Base-by-base conservation (phyloP, 345 rosid species). In the Populus nigra region DNA sequence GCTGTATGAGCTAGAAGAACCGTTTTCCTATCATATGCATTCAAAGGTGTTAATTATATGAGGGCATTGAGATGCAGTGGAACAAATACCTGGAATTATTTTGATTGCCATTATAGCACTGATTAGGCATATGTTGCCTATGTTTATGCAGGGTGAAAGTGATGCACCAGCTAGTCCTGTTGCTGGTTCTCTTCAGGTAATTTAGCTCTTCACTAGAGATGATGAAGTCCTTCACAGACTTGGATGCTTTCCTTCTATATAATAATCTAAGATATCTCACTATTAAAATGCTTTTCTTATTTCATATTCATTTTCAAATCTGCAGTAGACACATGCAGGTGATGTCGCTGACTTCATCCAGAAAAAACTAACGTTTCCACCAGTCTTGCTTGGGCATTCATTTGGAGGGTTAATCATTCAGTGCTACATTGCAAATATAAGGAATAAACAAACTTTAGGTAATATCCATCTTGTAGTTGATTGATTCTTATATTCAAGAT, bases 391-490 rank as follows among this genome's bases (percentile, higher is more conserved):
- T 73, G 98, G 98, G 8, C 98, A 94, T 81, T 94, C 98, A 66
- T 93, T 93, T 77, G 98, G 97, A 79, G 98, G 97, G 78, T 89
- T 93, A 36, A 89, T 91, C 72, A 88, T 93, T 81, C 97, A 94
- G 76, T 89, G 84, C 76, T 93, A 91, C 84, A 81, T 94, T 74
- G 90, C 97, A 71, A 86, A 84, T 53, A 85, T 89, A 31, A 77
- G 82, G 77, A 87, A 81, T 70, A 73, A 74, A 67, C 79, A 73
- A 36, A 16, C 33, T 8, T 69, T 69, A 78, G 92, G 93, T 92
- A 79, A 77, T 66, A 57, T 68, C 73, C 49, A 31, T 59, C 57
- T 27, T 79, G 71, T 69, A 9, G 23, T 49, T 29, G 31, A 27
- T 71, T 29, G 41, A 17, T 29, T 25, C 38, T 17, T 41, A 11